Conservation (phyloP, 2,329 filamentous ascomycete species). For the Colletotrichum echinochloae region DNA sequence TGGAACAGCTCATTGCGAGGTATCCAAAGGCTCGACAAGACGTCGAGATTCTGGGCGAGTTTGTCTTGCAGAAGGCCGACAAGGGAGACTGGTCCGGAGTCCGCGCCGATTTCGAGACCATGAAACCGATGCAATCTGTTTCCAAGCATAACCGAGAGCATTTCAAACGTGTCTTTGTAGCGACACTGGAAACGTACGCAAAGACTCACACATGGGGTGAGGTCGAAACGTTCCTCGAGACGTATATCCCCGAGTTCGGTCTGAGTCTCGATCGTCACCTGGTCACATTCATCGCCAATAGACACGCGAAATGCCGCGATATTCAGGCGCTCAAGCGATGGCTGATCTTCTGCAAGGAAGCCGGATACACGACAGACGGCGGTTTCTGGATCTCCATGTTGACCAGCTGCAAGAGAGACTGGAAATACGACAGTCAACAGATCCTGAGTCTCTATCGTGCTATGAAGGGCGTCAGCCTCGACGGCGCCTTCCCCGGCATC, state of each 20-base stretch:
- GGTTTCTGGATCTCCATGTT: conserved; percentile 56
- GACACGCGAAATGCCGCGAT: conserved; percentile 56
- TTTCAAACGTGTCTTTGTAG: conserved; percentile 51
- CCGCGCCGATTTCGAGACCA: conserved; percentile 48
- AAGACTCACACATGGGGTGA: conserved; percentile 54
- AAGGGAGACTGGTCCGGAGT: conserved; percentile 57
- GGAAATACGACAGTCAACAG: conserved; percentile 53
- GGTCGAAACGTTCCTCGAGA: conserved; percentile 54
- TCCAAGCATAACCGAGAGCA: conserved; percentile 25
- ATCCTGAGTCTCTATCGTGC: conserved; percentile 50
- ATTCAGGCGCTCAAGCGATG: conserved; percentile 53
- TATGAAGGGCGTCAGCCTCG: conserved; percentile 47
- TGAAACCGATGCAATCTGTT: conserved; percentile 42
- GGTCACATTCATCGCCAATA: conserved; percentile 58
- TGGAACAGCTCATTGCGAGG: conserved; percentile 2
- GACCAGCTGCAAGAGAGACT: conserved; percentile 51
- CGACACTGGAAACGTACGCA: conserved; percentile 54
- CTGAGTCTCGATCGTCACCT: conserved; percentile 52
- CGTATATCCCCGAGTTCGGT: conserved; percentile 51
- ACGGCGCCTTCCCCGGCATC: conserved; percentile 29
- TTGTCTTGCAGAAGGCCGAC: conserved; percentile 53
- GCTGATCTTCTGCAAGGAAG: conserved; percentile 53
- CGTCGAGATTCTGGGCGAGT: conserved; percentile 47
- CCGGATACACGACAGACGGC: conserved; percentile 52
- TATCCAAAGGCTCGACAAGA: conserved; percentile 21